A percentile compares a stretch with the other conserved stretches of the same genome.
Conservation (phyloP, 148 eudicot genomes). For the Silene conica region DNA sequence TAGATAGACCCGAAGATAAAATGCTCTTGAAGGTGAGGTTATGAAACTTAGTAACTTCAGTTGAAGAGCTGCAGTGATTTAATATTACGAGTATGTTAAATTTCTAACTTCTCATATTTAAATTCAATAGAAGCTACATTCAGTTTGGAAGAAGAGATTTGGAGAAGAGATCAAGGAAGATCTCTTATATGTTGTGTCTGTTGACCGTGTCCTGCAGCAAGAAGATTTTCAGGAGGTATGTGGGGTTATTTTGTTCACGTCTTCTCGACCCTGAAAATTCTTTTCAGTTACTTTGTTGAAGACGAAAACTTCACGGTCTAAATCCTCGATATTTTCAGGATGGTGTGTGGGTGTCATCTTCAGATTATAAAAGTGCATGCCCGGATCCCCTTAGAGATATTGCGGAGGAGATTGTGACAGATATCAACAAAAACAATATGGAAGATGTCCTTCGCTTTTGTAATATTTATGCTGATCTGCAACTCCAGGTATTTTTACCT, state of each 20-base stretch:
- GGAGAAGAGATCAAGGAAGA: slow-evolving; percentile 25
- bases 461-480: slow-evolving; percentile 68
- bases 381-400: slow-evolving; percentile 90
- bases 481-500: slow-evolving; percentile 52
- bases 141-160: slow-evolving; percentile 12
- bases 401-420: slow-evolving; percentile 66
- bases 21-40: slow-evolving; percentile 43
- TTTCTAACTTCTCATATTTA: slow-evolving; percentile 14
- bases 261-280: neutral
- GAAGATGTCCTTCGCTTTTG: slow-evolving; percentile 88
- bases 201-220: slow-evolving; percentile 75
- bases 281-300: neutral
- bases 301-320: neutral
- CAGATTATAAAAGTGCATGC: slow-evolving; percentile 66
- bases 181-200: slow-evolving; percentile 54
- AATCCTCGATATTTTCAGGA: slow-evolving; percentile 39
- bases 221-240: slow-evolving; percentile 89
- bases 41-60: neutral
- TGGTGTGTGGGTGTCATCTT: slow-evolving; percentile 71
- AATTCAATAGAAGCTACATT: slow-evolving; percentile 54
- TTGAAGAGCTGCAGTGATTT: neutral
- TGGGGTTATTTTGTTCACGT: slow-evolving; percentile 17
- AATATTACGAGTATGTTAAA: neutral
- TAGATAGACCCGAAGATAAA: slow-evolving; percentile 60
- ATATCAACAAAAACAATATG: slow-evolving; percentile 65